Percentiles rank a stretch among this genome's conserved stretches.
These are phyloP conservation scores for Acephala macrosclerotiorum DNA, from an alignment of 2,329 filamentous ascomycete species.

Conservation along the genomic window DNA sequence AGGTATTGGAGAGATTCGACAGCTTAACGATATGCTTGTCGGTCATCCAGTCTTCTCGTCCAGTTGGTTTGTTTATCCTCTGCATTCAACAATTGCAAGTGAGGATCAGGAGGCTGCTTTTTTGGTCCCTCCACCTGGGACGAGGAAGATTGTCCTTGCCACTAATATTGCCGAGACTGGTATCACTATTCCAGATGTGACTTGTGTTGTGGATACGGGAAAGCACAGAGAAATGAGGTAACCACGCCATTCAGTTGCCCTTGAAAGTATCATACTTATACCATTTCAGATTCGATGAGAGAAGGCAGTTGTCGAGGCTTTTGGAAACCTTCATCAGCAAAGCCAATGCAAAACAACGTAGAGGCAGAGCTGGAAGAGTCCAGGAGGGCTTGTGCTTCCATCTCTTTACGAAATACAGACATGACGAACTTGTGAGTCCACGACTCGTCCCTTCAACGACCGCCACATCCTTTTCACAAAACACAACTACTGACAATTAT, in stretches of 20 bases:
- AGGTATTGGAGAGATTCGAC: constrained; percentile 90
- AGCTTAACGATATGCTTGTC: constrained; percentile 83
- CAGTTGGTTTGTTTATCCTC: constrained; percentile 85
- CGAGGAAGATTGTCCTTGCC: constrained; percentile 91
- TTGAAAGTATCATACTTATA: constrained; percentile 17
- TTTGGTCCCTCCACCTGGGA: constrained; percentile 79
- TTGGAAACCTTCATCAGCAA: constrained; percentile 95
- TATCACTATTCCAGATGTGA: constrained; percentile 98
- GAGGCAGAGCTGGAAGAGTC: constrained; percentile 93
- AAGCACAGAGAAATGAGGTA: constrained; percentile 94
- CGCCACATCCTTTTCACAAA: neutral
- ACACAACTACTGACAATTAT: constrained; percentile 10
- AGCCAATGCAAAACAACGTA: constrained; percentile 93
- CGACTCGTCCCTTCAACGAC: neutral
- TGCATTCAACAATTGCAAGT: constrained; percentile 94
- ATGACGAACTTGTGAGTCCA: constrained; percentile 67
- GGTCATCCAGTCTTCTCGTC: constrained; percentile 78
- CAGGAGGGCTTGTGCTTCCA: constrained; percentile 96
- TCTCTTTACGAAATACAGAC: constrained; percentile 88
- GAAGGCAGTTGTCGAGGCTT: constrained; percentile 86
- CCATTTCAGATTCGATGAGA: constrained; percentile 75
- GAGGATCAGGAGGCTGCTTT: constrained; percentile 97
- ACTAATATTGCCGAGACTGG: constrained; percentile 99
- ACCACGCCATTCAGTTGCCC: neutral
- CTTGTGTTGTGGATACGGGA: constrained; percentile 94